Percentiles rank a stretch among this genome's conserved stretches.
Evolutionary conservation across 495 filamentous ascomycete species (phyloP).

Genomic region (Penicillium argentinense): DNA sequence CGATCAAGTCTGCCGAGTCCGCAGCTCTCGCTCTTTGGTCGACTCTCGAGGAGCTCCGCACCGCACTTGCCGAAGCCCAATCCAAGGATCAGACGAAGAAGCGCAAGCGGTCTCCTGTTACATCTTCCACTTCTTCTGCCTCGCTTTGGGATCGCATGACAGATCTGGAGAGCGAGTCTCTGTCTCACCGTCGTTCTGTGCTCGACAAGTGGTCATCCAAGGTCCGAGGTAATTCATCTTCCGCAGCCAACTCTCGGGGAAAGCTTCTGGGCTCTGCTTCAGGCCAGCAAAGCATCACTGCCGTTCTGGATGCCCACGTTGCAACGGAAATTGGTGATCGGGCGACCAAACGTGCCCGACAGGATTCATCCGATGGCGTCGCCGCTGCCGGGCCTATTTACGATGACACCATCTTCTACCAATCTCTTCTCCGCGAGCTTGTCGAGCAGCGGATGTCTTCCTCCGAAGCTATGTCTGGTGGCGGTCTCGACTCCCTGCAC

Average conservation of each 20-base stretch:
- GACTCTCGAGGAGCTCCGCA: conserved; percentile 71
- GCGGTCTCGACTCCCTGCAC: conserved; percentile 43
- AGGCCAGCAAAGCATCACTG: conserved; percentile 61
- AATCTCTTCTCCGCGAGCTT: conserved; percentile 84
- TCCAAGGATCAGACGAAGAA: conserved; percentile 53
- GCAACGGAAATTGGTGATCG: conserved; percentile 63
- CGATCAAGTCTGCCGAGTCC: conserved; percentile 74
- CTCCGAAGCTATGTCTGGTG: conserved; percentile 43
- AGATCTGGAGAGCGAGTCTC: conserved; percentile 55
- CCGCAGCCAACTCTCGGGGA: conserved; percentile 38
- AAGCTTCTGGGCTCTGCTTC: conserved; percentile 45
- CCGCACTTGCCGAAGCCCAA: conserved; percentile 53
- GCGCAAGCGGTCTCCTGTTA: conserved; percentile 54
- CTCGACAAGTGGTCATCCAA: conserved; percentile 53
- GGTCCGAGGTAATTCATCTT: conserved; percentile 45
- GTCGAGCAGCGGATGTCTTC: conserved; percentile 75
- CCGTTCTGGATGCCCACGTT: conserved; percentile 74
- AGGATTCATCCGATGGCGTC: conserved; percentile 2
- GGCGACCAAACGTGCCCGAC: conserved; percentile 55
- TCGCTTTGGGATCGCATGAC: conserved; percentile 75
- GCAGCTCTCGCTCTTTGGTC: conserved; percentile 90
- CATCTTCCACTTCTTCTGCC: conserved; percentile 46
- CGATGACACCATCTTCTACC: conserved; percentile 94
- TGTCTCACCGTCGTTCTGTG: conserved; percentile 40
- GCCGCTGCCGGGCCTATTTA: conserved; percentile 55